Conservation (phyloP, 345 rosid species). For the Salix purpurea region DNA sequence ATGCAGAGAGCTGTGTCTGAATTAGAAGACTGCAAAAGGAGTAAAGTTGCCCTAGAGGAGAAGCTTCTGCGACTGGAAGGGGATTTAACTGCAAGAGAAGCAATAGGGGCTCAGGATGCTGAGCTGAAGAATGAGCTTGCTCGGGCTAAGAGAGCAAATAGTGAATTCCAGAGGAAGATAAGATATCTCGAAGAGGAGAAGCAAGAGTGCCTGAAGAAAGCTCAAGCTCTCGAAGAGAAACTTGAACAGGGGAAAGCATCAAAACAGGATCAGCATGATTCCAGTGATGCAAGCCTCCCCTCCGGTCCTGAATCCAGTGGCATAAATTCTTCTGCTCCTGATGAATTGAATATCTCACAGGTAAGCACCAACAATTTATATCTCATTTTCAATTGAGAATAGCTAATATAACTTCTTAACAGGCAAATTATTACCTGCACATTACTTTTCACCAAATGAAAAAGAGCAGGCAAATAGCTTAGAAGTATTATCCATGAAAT, state of each 20-base stretch:
- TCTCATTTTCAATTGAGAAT: conserved; percentile 6
- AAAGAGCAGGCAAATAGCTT: background rate
- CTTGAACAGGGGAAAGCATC: conserved; percentile 23
- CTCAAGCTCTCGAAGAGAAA: conserved; percentile 31
- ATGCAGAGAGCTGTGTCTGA: conserved; percentile 41
- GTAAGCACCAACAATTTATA: conserved; percentile 19
- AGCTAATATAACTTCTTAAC: background rate
- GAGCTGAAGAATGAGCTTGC: conserved; percentile 56
- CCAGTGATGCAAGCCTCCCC: conserved; percentile 13
- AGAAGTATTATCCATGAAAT: background rate
- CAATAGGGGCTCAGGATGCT: conserved; percentile 47
- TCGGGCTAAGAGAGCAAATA: conserved; percentile 45
- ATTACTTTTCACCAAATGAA: background rate
- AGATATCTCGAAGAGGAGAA: conserved; percentile 51
- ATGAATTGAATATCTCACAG: conserved; percentile 19
- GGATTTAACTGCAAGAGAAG: conserved; percentile 63
- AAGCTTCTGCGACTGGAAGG: conserved; percentile 59
- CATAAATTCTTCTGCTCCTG: conserved; percentile 9
- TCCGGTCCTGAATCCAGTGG: conserved; percentile 6
- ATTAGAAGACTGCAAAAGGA: conserved; percentile 42
- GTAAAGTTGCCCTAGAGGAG: conserved; percentile 55
- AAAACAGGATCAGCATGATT: conserved; percentile 11
- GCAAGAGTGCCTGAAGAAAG: conserved; percentile 33
- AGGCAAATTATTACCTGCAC: background rate
- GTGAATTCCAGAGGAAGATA: conserved; percentile 48